Conservation (phyloP, 768 basidiomycete genomes). For the Leucogyrophana mollusca region DNA sequence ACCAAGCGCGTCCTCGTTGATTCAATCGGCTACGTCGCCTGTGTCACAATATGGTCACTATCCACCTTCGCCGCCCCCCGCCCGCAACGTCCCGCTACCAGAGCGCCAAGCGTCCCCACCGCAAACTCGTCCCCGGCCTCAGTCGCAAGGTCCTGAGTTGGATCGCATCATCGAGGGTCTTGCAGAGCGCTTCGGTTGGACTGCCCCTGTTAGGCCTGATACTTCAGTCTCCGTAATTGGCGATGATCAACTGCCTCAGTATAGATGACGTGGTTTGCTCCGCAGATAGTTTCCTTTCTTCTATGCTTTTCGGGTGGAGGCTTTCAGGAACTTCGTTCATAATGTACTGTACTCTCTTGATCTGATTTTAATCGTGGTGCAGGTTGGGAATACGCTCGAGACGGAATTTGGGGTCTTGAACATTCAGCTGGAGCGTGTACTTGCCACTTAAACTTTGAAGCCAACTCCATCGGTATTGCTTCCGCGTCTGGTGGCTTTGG, state of each 20-base stretch:
- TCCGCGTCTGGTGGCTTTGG: too few species aligned
- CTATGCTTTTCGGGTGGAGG: not conserved
- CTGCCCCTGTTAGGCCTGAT: not conserved
- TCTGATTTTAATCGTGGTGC: too few species aligned
- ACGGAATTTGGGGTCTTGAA: too few species aligned
- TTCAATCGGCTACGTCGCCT: not conserved
- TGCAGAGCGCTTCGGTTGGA: conserved; percentile 8
- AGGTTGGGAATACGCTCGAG: too few species aligned
- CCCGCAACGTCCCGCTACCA: not conserved
- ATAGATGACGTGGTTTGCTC: not conserved
- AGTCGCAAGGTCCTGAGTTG: not conserved
- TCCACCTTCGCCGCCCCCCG: not conserved
- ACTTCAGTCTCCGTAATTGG: not conserved
- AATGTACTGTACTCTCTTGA: too few species aligned
- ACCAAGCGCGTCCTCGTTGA: not conserved
- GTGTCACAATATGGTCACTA: too few species aligned
- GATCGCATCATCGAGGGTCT: conserved; percentile 9
- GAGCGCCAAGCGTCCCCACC: not conserved
- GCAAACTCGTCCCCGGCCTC: not conserved
- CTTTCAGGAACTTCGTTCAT: too few species aligned
- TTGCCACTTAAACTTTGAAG: too few species aligned
- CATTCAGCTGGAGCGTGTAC: too few species aligned
- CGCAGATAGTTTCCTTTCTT: not conserved
- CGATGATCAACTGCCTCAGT: not conserved
- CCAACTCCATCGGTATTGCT: too few species aligned